Evolutionary conservation across 257 asterid species (phyloP).

Genomic region (Voacanga thouarsii): DNA sequence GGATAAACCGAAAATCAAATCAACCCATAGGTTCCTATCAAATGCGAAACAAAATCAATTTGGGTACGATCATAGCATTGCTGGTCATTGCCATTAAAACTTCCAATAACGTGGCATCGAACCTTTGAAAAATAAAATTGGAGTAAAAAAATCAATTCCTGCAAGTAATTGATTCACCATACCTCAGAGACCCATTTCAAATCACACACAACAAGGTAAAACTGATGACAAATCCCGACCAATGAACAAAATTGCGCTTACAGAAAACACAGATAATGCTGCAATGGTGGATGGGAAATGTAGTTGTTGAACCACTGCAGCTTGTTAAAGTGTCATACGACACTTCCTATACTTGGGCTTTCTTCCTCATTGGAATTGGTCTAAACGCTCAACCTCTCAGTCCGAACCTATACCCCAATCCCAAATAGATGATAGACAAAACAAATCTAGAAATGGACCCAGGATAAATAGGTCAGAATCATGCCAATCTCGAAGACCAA

Average conservation of each 20-base stretch:
- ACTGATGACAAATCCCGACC: conserved; percentile 40
- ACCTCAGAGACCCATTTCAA: conserved; percentile 82
- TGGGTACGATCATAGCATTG: conserved; percentile 58
- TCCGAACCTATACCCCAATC: background rate
- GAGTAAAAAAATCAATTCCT: background rate
- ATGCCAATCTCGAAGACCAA: background rate
- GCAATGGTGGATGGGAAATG: conserved; percentile 44
- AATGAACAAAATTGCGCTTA: conserved; percentile 6
- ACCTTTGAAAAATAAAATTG: conserved; percentile 6
- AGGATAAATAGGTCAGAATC: too few species aligned
- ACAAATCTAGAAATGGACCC: too few species aligned
- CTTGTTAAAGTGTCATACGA: conserved; percentile 73
- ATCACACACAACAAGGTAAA: conserved; percentile 50
- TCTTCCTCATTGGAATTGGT: conserved; percentile 54
- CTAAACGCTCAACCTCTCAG: background rate
- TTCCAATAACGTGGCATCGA: conserved; percentile 70
- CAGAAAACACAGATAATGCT: conserved; percentile 23
- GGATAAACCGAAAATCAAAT: conserved; percentile 21
- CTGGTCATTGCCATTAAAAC: conserved; percentile 45
- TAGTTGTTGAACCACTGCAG: conserved; percentile 21
- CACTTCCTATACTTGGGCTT: conserved; percentile 86
- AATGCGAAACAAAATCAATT: conserved; percentile 42
- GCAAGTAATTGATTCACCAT: too few species aligned
- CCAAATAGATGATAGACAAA: background rate
- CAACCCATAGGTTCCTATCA: conserved; percentile 74